Conservation (phyloP, 2,329 filamentous ascomycete genomes). For the Fusarium succisae region DNA sequence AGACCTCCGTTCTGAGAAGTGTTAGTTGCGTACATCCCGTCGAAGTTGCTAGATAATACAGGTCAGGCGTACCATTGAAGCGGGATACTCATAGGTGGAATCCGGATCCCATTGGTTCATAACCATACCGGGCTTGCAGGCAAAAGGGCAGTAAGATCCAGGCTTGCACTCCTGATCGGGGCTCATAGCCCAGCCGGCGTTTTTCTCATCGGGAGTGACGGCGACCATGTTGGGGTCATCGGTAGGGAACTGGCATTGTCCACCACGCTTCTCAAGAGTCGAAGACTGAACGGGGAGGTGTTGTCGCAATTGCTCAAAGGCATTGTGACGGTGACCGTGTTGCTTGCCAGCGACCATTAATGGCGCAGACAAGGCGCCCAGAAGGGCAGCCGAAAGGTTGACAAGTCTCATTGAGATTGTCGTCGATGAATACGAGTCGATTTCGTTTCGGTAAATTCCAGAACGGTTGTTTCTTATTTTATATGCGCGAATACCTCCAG, state of each 20-base stretch:
- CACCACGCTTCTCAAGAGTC: conserved; percentile 61
- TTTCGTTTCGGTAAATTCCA: conserved; percentile 18
- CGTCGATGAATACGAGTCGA: conserved; percentile 35
- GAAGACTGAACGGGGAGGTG: conserved; percentile 34
- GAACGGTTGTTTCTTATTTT: conserved; percentile 36
- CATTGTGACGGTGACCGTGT: conserved; percentile 47
- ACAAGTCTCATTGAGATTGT: conserved; percentile 62
- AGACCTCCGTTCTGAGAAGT: conserved; percentile 73
- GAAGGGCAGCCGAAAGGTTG: conserved; percentile 59
- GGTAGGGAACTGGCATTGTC: conserved; percentile 70
- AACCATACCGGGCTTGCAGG: conserved; percentile 78
- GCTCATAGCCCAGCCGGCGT: conserved; percentile 83
- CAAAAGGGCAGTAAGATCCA: conserved; percentile 78
- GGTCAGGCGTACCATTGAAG: conserved; percentile 70
- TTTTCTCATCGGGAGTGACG: conserved; percentile 70
- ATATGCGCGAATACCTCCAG: conserved; percentile 28
- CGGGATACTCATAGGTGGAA: conserved; percentile 74
- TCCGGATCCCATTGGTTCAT: conserved; percentile 81
- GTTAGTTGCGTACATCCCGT: conserved; percentile 10
- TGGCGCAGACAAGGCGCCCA: conserved; percentile 58
- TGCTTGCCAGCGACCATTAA: conserved; percentile 47
- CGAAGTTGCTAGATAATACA: background rate
- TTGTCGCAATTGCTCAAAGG: conserved; percentile 52
- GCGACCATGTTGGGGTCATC: conserved; percentile 71
- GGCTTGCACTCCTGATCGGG: conserved; percentile 75